phyloP scores from a whole-genome alignment of 768 basidiomycete species.

The Rhizopogon vinicolor region DNA sequence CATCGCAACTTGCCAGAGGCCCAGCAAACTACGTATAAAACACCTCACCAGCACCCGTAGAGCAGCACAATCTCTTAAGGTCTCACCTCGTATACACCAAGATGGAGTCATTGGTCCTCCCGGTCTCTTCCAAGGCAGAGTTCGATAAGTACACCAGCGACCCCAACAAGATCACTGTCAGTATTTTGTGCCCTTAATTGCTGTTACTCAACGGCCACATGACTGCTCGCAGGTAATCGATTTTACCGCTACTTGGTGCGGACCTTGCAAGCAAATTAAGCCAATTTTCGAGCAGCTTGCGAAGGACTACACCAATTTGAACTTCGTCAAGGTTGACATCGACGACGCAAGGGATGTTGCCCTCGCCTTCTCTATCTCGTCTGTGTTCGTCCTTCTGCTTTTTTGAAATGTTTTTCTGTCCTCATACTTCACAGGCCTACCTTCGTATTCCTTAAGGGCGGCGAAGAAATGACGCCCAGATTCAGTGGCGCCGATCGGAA shows the following conservation, averaged over 20 bases:
- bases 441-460: constrained; percentile 72
- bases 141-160: not conserved
- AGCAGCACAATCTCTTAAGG: not conserved
- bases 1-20: not conserved
- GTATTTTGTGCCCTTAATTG: not conserved
- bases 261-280: constrained; percentile 81
- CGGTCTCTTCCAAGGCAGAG: too few species aligned
- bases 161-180: not conserved
- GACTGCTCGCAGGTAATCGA: not conserved
- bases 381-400: constrained; percentile 51
- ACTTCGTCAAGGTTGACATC: constrained; percentile 83
- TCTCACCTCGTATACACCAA: too few species aligned
- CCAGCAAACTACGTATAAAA: too few species aligned
- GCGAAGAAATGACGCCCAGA: constrained; percentile 59
- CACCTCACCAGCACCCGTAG: not conserved
- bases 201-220: not conserved
- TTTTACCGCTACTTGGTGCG: constrained; percentile 47
- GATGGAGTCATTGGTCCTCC: too few species aligned
- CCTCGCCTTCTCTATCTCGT: constrained; percentile 52
- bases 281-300: constrained; percentile 69
- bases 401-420: not conserved
- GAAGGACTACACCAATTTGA: constrained; percentile 62
- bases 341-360: constrained; percentile 66
- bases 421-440: constrained; percentile 57
- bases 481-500: constrained; percentile 66